Base-by-base conservation (phyloP, 208 protist genomes). In the Porcisia deanei region DNA sequence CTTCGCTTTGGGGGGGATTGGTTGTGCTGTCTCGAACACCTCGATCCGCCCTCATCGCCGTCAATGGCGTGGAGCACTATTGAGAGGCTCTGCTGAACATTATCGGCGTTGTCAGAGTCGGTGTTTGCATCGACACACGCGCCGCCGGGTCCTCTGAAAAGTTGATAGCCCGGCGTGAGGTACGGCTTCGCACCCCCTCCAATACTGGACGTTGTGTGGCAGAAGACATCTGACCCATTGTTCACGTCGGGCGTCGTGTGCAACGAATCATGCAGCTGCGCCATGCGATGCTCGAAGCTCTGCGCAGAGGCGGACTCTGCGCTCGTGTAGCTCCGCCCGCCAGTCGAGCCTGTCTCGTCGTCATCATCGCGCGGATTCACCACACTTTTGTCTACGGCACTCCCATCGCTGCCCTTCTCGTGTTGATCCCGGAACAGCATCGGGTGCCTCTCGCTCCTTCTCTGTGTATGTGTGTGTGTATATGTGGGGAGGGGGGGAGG, bases 261-360 rank as follows among this genome's bases (percentile, higher is more conserved):
- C 39, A 22, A 55, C 39, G 67, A 45, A 63, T 66, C 22, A n/a
- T 69, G 53, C 53, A 87, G 73, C 57, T 75, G 54, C 8, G 63
- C 71, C 84, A 89, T 86, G 67, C 85, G 81, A 20, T 79, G 59
- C 64, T 89, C 77, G n/a, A 89, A 89, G 52, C 54, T 71, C 69
- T 85, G 76, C 43, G 84, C 80, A 10, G 71, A 52, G 18, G 71
- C 69, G 20, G 80, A 82, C 34, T 80, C 76, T 1, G 77, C 76
- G 65, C 80, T 85, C 25, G 77, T 83, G 80, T 84, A 88, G 80
- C 84, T 88, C 45, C 70, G 64, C 20, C 69, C 70, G 14, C 75
- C 58, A 3, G 79, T 83, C 18, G 68, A 81, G 18, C 54, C 75
- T 12, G 63, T 73, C 39, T 83, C 75, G 39, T 80, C 77, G 30